These are phyloP conservation scores for Colletotrichum lentis DNA, from an alignment of 2,329 filamentous ascomycete genomes.

Conservation along the genomic window DNA sequence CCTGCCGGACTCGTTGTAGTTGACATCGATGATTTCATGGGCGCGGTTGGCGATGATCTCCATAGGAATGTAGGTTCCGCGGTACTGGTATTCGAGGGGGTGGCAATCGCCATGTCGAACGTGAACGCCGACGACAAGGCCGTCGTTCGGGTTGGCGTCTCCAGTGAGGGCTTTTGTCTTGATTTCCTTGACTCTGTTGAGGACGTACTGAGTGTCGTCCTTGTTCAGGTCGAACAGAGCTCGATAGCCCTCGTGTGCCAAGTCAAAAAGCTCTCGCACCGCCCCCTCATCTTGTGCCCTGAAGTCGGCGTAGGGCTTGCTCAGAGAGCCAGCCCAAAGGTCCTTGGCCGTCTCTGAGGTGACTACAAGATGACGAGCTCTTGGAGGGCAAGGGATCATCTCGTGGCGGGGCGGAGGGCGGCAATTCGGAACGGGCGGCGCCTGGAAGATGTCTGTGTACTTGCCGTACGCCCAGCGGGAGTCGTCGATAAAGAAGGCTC, in stretches of 20 bases:
- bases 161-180: constrained; percentile 55
- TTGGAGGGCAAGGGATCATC: constrained; percentile 81
- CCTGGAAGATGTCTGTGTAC: constrained; percentile 75
- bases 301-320: constrained; percentile 64
- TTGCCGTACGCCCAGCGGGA: constrained; percentile 82
- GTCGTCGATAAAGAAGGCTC: constrained; percentile 86
- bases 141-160: constrained; percentile 56
- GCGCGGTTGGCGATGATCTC: constrained; percentile 72
- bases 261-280: constrained; percentile 69
- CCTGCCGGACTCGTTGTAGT: constrained; percentile 53
- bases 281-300: constrained; percentile 45
- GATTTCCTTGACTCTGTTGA: constrained; percentile 65
- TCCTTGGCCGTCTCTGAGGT: constrained; percentile 72
- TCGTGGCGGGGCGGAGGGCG: constrained; percentile 76
- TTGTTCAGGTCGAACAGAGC: constrained; percentile 74
- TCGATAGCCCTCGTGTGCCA: constrained; percentile 76
- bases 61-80: constrained; percentile 79
- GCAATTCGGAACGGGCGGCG: constrained; percentile 72
- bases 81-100: constrained; percentile 79
- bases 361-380: constrained; percentile 77
- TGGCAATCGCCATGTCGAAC: constrained; percentile 82
- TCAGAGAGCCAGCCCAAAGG: constrained; percentile 68
- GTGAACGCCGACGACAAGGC: constrained; percentile 74
- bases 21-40: constrained; percentile 60
- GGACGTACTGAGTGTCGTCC: constrained; percentile 72